Evolutionary conservation across 23 red algal genomes (phyloP), one percentile per base, ranked within the genome.

Genomic region (Gracilariopsis chorda): DNA sequence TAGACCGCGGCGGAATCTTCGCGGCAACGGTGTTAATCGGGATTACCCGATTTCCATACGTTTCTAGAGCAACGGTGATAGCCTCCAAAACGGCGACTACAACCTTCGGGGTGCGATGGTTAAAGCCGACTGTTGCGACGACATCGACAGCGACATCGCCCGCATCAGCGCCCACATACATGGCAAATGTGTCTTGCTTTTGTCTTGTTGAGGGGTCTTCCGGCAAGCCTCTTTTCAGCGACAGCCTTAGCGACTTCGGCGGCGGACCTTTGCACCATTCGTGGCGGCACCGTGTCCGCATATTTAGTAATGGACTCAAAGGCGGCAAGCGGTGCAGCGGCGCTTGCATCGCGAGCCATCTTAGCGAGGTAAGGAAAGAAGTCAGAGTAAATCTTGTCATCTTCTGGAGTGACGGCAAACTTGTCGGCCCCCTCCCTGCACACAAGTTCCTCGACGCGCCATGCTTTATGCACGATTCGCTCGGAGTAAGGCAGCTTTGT

Each of bases 301-400:
- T 74, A 90, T 46, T 73, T 87, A 8, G 43, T 39, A 2, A 83
- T 28, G 8, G 93, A 73, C 27, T 92, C 87, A 73, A 98, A 90
- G 45, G 77, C 96, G 23, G 82, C 63, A n/a, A 98, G 82, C 63
- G 95, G 96, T 25, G 90, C 96, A 2, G 96, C 86, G 17, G 96
- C 96, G 64, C 95, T 98, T 11, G 96, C 68, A 77, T 98, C 96
- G 32, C 93, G 93, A 2, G 92, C 96, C 52, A 94, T 90, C 60
- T 92, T 95, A 16, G 52, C 60, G 24, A 98, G 82, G 46, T 24
- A 49, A 3, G 80, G 57, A 51, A 75, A 81, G 28, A 84, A 83
- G 40, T 94, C 92, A 61, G 88, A 69, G 86, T 87, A 92, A 48
- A 92, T 83, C 87, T 87, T 83, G 43, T 30, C 82, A 74, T 80